Conservation (phyloP, 306 rosid species). For the Ammopiptanthus mongolicus region DNA sequence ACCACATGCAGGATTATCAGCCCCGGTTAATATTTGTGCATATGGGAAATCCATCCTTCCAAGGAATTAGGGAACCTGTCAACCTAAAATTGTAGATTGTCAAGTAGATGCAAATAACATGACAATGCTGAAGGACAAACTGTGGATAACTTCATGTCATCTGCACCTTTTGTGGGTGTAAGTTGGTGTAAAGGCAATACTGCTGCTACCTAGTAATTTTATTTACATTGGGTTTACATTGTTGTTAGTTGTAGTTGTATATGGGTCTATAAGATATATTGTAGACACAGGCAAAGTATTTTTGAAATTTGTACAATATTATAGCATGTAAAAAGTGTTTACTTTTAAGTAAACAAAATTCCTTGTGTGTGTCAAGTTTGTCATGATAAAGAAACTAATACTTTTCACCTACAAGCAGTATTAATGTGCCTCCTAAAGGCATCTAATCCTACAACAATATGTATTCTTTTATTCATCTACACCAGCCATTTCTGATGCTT, state of each 20-base stretch:
- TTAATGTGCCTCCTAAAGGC: not conserved
- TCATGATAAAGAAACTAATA: no score
- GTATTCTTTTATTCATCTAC: not conserved
- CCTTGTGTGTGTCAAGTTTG: not conserved
- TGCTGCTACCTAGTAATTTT: no score
- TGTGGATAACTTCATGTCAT: slow-evolving; percentile 29
- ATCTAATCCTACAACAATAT: not conserved
- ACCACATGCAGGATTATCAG: slow-evolving; percentile 37
- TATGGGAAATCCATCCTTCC: slow-evolving; percentile 14
- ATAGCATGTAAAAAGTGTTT: not conserved
- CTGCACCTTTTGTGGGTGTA: no score
- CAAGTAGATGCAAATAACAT: slow-evolving; percentile 23
- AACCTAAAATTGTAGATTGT: slow-evolving; percentile 30
- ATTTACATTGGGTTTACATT: no score
- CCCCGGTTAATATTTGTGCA: slow-evolving; percentile 10
- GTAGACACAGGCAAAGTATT: not conserved
- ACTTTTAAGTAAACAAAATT: not conserved
- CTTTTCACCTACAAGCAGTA: not conserved
- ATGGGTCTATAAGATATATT: slow-evolving; percentile 1
- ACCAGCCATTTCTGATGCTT: not conserved
- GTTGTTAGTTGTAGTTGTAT: no score
- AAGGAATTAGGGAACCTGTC: slow-evolving; percentile 30
- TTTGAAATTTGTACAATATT: slow-evolving; percentile 17
- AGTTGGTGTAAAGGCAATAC: no score
- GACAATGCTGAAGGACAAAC: slow-evolving; percentile 27